Evolutionary conservation across 1,284 basidiomycete genomes (phyloP).

Genomic region (Malassezia sp.): DNA sequence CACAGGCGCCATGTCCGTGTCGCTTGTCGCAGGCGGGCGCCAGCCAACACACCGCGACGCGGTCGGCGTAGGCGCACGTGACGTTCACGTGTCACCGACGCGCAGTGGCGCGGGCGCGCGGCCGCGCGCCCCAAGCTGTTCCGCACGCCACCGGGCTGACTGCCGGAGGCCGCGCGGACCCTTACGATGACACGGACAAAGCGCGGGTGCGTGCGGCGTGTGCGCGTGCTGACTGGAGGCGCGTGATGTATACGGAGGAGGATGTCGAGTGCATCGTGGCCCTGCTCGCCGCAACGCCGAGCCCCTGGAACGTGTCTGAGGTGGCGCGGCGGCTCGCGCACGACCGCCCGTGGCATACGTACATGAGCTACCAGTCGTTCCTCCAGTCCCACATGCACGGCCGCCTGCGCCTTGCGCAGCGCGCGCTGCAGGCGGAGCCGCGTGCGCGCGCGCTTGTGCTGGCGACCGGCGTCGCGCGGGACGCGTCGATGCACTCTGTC

Average conservation of each 20-base stretch:
- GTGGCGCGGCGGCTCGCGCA: conserved; percentile 20
- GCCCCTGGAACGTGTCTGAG: conserved; percentile 24
- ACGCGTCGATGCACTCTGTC: not conserved
- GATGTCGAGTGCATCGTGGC: conserved; percentile 16
- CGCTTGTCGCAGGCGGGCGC: not conserved
- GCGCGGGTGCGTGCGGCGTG: conserved; percentile 3
- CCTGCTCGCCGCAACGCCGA: conserved; percentile 17
- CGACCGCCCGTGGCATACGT: conserved; percentile 18
- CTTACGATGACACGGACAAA: too few relatives aligned
- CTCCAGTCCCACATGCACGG: conserved; percentile 21
- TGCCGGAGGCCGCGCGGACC: too few relatives aligned
- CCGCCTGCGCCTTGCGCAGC: not conserved
- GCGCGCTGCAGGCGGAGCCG: not conserved
- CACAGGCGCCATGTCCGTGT: conserved; percentile 14
- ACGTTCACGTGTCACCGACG: not conserved
- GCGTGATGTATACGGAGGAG: conserved; percentile 1
- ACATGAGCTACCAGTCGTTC: conserved; percentile 24
- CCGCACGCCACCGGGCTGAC: not conserved
- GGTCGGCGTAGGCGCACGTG: not conserved
- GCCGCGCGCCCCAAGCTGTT: not conserved
- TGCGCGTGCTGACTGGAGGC: not conserved
- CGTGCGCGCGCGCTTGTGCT: too few relatives aligned
- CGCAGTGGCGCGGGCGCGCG: not conserved
- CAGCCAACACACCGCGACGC: conserved; percentile 17
- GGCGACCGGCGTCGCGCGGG: not conserved